Conservation (phyloP, 139 green algal species). For the Coelastrella sp. region DNA sequence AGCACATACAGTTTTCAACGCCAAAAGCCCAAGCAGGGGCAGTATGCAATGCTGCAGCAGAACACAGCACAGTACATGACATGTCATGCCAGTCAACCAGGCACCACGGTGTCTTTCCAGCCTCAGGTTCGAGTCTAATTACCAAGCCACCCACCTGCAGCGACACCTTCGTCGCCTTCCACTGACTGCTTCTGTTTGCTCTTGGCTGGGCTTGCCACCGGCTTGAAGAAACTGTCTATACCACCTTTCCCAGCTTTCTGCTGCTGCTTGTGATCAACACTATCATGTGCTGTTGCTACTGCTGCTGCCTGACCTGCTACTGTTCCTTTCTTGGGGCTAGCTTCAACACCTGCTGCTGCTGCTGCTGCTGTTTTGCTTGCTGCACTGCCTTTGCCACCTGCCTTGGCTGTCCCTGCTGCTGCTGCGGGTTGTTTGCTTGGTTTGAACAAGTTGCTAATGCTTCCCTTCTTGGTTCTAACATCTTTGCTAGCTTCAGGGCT, state of each 20-base stretch:
- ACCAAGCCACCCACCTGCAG: no score
- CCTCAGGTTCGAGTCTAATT: background rate
- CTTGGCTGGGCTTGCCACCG: background rate
- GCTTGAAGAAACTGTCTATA: constrained; percentile 44
- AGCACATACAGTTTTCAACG: no score
- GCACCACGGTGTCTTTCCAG: background rate
- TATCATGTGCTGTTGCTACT: background rate
- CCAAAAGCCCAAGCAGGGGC: no score
- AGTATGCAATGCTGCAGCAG: no score
- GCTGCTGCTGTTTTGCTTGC: background rate
- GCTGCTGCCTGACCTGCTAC: constrained; percentile 4
- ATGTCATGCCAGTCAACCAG: background rate
- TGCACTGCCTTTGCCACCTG: no score
- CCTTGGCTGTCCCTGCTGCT: background rate
- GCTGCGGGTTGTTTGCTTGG: background rate
- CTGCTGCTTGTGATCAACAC: background rate
- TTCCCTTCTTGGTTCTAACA: constrained; percentile 61
- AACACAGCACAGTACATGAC: no score
- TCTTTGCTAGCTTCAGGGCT: constrained; percentile 66
- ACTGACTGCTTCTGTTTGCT: background rate
- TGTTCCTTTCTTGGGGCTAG: background rate
- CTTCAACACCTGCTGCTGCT: constrained; percentile 9
- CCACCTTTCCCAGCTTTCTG: background rate
- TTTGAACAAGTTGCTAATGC: constrained; percentile 55
- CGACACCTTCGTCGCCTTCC: no score